Conservation (phyloP, 495 filamentous ascomycete genomes). For the Aspergillus bridgeri region DNA sequence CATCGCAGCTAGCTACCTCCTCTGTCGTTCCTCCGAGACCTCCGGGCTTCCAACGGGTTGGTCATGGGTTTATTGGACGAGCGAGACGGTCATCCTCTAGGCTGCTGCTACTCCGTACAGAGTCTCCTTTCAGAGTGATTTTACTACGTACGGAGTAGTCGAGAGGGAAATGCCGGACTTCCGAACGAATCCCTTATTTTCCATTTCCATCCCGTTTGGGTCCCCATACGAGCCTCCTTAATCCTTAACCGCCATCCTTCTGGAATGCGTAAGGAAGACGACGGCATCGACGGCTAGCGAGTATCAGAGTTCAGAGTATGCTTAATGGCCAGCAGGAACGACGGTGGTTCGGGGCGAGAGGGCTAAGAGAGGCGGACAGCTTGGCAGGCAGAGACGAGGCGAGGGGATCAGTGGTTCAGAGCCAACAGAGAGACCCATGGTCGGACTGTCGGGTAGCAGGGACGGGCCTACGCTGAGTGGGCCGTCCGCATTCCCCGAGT, state of each 20-base stretch:
- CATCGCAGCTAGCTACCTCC: slow-evolving; percentile 5
- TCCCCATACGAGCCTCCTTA: slow-evolving; percentile 9
- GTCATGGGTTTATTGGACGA: background rate
- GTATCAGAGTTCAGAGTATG: background rate
- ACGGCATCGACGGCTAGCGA: slow-evolving; percentile 9
- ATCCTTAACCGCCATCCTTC: too few species aligned
- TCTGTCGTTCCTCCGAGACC: too few species aligned
- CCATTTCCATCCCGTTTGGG: too few species aligned
- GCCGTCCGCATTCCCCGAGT: slow-evolving; percentile 24
- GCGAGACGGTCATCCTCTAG: background rate
- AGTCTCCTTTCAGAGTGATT: too few species aligned
- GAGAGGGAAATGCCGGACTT: background rate
- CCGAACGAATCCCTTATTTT: slow-evolving; percentile 1
- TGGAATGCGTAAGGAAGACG: slow-evolving; percentile 16
- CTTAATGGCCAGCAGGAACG: background rate
- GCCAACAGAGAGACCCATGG: slow-evolving; percentile 2
- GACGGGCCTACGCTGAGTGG: slow-evolving; percentile 25
- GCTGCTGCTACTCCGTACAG: too few species aligned
- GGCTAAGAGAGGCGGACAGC: background rate
- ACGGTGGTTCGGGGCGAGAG: background rate
- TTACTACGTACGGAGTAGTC: background rate
- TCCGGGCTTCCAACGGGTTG: slow-evolving; percentile 6
- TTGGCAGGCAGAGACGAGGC: background rate
- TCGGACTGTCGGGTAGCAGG: slow-evolving; percentile 17
- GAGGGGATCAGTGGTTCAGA: too few species aligned